Conservation (phyloP, 129 eudicot genomes). For the Logfia minima region DNA sequence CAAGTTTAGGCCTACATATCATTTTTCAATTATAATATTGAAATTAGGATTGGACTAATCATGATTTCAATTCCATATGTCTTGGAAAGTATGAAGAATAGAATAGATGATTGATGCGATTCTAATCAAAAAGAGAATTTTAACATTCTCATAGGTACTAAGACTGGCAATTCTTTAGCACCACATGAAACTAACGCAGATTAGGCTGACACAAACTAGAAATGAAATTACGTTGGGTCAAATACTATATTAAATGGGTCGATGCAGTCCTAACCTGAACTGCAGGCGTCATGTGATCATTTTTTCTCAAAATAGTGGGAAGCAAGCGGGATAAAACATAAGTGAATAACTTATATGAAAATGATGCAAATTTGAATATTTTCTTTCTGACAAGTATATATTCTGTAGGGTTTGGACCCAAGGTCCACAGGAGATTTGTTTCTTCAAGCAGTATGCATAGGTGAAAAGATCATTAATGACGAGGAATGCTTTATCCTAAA, state of each 20-base stretch:
- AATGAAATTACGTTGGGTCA: too few species aligned
- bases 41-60: background rate
- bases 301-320: background rate
- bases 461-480: conserved; percentile 78
- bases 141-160: background rate
- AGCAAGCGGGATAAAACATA: background rate
- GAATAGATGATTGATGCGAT: background rate
- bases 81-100: background rate
- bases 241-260: background rate
- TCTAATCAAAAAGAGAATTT: background rate
- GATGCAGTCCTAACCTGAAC: background rate
- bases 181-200: background rate
- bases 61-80: background rate
- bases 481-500: conserved; percentile 87
- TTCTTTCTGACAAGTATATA: background rate
- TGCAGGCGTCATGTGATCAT: background rate
- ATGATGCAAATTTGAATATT: background rate
- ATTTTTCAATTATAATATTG: background rate
- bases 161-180: background rate
- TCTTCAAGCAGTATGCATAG: conserved; percentile 88
- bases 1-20: too few species aligned
- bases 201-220: too few species aligned
- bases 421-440: conserved; percentile 64
- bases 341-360: background rate
- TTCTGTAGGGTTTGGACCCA: conserved; percentile 73